Percentiles rank a stretch among this genome's conserved stretches.
These are phyloP conservation scores for Parmales sp. DNA, from an alignment of 108 stramenopile genomes.

Conservation along the genomic window DNA sequence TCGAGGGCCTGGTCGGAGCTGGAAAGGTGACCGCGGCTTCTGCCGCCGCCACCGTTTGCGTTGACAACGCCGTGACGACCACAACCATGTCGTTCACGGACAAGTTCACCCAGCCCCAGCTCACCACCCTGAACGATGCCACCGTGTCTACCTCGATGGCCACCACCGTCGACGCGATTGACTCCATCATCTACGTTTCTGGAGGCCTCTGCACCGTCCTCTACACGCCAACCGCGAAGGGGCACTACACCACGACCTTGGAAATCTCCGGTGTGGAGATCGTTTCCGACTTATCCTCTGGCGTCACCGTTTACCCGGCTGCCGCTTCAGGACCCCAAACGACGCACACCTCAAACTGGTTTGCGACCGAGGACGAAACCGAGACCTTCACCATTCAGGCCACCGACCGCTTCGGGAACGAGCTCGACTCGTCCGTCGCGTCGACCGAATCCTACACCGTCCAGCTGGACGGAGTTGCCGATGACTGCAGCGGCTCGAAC, in stretches of 20 bases:
- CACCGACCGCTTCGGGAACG: slow-evolving; percentile 61
- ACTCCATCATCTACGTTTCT: slow-evolving; percentile 37
- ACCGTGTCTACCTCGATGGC: background rate
- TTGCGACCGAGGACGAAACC: slow-evolving; percentile 46
- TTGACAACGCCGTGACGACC: background rate
- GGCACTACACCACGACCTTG: slow-evolving; percentile 42
- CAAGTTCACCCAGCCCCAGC: background rate
- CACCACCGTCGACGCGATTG: slow-evolving; percentile 30
- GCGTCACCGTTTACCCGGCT: slow-evolving; percentile 42
- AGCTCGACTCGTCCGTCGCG: slow-evolving; percentile 27
- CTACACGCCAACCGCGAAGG: slow-evolving; percentile 54
- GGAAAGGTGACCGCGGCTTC: background rate
- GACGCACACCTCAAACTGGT: slow-evolving; percentile 32
- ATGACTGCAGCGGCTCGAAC: slow-evolving; percentile 20
- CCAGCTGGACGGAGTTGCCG: slow-evolving; percentile 22
- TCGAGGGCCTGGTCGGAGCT: background rate
- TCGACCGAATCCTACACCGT: slow-evolving; percentile 16
- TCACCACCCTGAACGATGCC: background rate
- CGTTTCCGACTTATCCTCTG: slow-evolving; percentile 38
- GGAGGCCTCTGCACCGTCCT: slow-evolving; percentile 42
- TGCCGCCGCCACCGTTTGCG: background rate
- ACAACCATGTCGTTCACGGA: background rate
- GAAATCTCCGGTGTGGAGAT: slow-evolving; percentile 33
- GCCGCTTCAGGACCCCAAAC: slow-evolving; percentile 34
- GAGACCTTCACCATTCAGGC: slow-evolving; percentile 45